These are phyloP conservation scores for Waltiozyma sp. DNA, from an alignment of 1,139 yeast genomes.

Conservation along the genomic window DNA sequence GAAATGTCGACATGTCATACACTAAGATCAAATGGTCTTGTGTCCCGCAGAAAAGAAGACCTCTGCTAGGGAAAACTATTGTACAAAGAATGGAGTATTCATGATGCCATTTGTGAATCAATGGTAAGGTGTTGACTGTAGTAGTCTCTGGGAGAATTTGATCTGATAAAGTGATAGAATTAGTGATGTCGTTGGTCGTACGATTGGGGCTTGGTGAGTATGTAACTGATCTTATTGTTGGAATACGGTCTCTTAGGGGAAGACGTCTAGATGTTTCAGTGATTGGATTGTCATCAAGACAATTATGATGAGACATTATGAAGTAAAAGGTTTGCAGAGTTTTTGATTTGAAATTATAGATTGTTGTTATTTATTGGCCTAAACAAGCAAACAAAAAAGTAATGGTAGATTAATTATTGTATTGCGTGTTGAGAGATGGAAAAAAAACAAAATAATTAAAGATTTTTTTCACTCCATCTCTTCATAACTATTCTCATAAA, in stretches of 20 bases:
- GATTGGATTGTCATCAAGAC: not conserved
- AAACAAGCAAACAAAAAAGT: too few species aligned
- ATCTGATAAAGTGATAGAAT: not conserved
- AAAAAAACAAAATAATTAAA: too few species aligned
- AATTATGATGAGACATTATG: not conserved
- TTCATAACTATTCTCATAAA: too few species aligned
- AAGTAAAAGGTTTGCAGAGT: too few species aligned
- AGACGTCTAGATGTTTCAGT: not conserved
- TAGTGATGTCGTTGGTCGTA: slow-evolving; percentile 5
- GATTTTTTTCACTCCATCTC: too few species aligned
- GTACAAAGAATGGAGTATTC: slow-evolving; percentile 69
- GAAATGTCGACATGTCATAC: slow-evolving; percentile 57
- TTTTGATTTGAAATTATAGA: too few species aligned
- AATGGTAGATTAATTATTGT: too few species aligned
- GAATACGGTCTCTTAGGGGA: not conserved
- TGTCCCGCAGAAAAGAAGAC: slow-evolving; percentile 79
- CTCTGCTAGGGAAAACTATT: slow-evolving; percentile 48
- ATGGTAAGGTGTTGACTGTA: slow-evolving; percentile 11
- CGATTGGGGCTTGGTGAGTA: slow-evolving; percentile 1
- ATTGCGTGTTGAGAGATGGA: too few species aligned
- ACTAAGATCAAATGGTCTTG: slow-evolving; percentile 77
- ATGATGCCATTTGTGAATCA: slow-evolving; percentile 70
- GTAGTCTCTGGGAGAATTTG: not conserved
- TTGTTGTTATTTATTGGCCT: too few species aligned
- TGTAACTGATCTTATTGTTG: slow-evolving; percentile 1